Percentiles rank a stretch among this genome's conserved stretches.
Evolutionary conservation across 1,139 yeast species (phyloP).

Genomic region (Taphrina wiesneri): DNA sequence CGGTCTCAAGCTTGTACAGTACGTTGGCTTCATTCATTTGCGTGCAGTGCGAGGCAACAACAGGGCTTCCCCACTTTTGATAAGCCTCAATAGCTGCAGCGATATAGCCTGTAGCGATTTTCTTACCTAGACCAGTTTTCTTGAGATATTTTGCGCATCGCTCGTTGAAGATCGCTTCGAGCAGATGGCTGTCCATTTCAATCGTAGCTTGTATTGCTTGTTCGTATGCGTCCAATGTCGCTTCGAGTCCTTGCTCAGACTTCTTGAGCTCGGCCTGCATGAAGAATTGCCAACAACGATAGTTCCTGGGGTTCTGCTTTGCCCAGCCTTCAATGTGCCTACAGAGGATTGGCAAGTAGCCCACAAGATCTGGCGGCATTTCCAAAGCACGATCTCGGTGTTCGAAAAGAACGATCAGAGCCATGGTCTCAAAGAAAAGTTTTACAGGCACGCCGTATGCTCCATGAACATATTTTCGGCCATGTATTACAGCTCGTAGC

Average conservation of each 20-base stretch:
- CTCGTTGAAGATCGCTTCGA: slow-evolving; percentile 14
- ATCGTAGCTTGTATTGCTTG: slow-evolving; percentile 14
- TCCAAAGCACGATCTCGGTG: neutral
- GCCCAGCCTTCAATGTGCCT: slow-evolving; percentile 1
- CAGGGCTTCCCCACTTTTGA: slow-evolving; percentile 15
- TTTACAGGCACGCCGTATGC: slow-evolving; percentile 11
- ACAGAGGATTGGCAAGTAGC: neutral
- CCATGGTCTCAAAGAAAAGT: neutral
- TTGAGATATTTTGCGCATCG: slow-evolving; percentile 15
- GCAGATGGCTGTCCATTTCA: neutral
- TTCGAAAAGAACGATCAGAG: slow-evolving; percentile 8
- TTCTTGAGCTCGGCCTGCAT: slow-evolving; percentile 14
- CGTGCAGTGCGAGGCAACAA: neutral
- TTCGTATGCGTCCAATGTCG: neutral
- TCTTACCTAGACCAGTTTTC: neutral
- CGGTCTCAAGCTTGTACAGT: neutral
- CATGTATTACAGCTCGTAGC: neutral
- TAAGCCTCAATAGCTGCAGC: slow-evolving; percentile 12
- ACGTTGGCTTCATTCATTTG: neutral
- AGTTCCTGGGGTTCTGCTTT: neutral
- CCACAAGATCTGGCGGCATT: slow-evolving; percentile 5
- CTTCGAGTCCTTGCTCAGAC: neutral
- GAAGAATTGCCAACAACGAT: slow-evolving; percentile 6
- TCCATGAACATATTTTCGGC: neutral
- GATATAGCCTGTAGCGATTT: neutral